Evolutionary conservation across 192 early-diverging fungal genomes (phyloP).

Genomic region (Mycoemilia scoparia): DNA sequence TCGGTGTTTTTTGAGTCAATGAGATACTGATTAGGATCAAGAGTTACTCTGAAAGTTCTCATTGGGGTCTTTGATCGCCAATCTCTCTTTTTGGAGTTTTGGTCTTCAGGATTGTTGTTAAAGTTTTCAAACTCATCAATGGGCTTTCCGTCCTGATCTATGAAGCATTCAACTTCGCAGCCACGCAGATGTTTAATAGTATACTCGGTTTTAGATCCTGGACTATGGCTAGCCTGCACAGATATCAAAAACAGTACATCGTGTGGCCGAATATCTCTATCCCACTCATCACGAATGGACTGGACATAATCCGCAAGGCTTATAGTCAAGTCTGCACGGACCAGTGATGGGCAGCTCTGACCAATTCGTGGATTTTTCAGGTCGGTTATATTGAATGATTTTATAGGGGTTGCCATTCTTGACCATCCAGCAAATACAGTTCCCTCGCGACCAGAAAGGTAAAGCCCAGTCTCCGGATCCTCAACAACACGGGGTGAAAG

Average conservation of each 20-base stretch:
- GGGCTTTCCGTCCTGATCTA: slow-evolving; percentile 53
- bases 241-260: slow-evolving; percentile 80
- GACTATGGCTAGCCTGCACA: slow-evolving; percentile 31
- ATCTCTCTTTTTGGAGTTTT: too few species aligned
- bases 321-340: slow-evolving; percentile 66
- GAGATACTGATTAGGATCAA: slow-evolving; percentile 78
- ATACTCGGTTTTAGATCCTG: slow-evolving; percentile 32
- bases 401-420: slow-evolving; percentile 68
- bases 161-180: slow-evolving; percentile 60
- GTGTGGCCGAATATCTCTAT: slow-evolving; percentile 46
- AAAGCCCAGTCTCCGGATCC: background rate
- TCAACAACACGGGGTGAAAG: slow-evolving; percentile 38
- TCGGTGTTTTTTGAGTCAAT: background rate
- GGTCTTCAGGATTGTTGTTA: slow-evolving; percentile 13
- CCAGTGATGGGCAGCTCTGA: slow-evolving; percentile 43
- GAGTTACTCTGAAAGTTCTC: slow-evolving; percentile 50
- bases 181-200: slow-evolving; percentile 71
- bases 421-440: slow-evolving; percentile 81
- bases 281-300: slow-evolving; percentile 74
- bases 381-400: slow-evolving; percentile 47
- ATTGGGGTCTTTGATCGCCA: too few species aligned
- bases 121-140: slow-evolving; percentile 28
- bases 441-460: slow-evolving; percentile 19
- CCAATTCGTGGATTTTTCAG: slow-evolving; percentile 28
- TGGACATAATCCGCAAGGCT: slow-evolving; percentile 48